These are phyloP conservation scores for Carex kokanica DNA, from an alignment of 176 grass and related monocot genomes.

Conservation along the genomic window DNA sequence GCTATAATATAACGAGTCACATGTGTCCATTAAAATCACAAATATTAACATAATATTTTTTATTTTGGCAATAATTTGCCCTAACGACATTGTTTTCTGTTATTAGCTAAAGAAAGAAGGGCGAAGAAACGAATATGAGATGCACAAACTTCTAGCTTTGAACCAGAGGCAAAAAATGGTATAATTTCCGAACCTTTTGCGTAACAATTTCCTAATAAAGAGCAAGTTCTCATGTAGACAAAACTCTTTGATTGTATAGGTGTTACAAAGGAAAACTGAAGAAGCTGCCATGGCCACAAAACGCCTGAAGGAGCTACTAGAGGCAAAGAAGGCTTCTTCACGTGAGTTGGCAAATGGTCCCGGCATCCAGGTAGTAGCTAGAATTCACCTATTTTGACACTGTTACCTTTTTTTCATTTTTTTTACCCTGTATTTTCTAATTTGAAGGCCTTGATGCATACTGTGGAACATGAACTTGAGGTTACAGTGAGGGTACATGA, in stretches of 20 bases:
- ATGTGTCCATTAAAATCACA: not conserved
- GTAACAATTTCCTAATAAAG: not conserved
- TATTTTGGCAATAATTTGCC: not conserved
- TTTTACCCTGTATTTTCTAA: slow-evolving; percentile 27
- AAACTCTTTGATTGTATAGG: slow-evolving; percentile 37
- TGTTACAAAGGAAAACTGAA: slow-evolving; percentile 91
- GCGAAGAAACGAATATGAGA: slow-evolving; percentile 88
- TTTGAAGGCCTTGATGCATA: slow-evolving; percentile 60
- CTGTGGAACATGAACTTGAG: slow-evolving; percentile 88
- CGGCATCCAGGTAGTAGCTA: slow-evolving; percentile 60
- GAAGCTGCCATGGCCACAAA: slow-evolving; percentile 76
- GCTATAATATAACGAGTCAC: not conserved
- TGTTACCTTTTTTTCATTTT: not conserved
- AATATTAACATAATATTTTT: not conserved
- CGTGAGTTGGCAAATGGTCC: slow-evolving; percentile 57
- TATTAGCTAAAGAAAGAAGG: slow-evolving; percentile 93
- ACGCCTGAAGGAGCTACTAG: slow-evolving; percentile 78
- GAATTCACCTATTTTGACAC: not conserved
- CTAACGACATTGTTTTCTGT: slow-evolving; percentile 13
- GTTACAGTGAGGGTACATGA: slow-evolving; percentile 71
- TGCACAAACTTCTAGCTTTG: slow-evolving; percentile 90
- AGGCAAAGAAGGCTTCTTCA: slow-evolving; percentile 68
- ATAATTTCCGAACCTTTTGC: not conserved
- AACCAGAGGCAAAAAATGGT: slow-evolving; percentile 96
- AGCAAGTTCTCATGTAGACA: not conserved